Evolutionary conservation across 1,284 basidiomycete genomes (phyloP).

Genomic region (Cutaneotrichosporon sp.): DNA sequence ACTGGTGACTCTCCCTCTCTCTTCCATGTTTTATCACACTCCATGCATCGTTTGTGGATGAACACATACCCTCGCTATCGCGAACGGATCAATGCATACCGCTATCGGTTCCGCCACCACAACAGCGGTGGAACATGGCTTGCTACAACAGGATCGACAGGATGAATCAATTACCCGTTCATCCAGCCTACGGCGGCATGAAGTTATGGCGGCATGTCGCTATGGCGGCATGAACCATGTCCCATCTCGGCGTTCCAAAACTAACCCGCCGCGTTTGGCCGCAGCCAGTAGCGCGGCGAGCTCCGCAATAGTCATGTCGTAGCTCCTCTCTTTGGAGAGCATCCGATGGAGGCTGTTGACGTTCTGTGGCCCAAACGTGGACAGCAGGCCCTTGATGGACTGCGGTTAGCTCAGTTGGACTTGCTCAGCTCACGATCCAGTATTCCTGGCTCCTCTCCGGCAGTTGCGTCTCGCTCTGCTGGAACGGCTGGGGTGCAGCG

Average conservation of each 20-base stretch:
- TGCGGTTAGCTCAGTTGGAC: no score
- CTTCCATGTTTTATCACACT: no score
- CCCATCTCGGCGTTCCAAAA: conserved; percentile 61
- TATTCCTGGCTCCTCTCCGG: conserved; percentile 49
- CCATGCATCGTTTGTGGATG: no score
- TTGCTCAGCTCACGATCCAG: conserved; percentile 62
- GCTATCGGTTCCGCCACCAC: no score
- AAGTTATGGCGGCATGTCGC: conserved; percentile 24
- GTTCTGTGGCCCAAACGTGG: conserved; percentile 66
- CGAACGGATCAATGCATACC: no score
- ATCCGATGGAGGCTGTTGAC: conserved; percentile 74
- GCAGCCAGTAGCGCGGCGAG: conserved; percentile 70
- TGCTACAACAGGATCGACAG: neutral
- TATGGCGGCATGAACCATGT: conserved; percentile 55
- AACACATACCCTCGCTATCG: no score
- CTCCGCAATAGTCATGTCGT: conserved; percentile 70
- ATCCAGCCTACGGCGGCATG: conserved; percentile 1
- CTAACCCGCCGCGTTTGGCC: conserved; percentile 66
- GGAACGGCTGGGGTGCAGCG: neutral
- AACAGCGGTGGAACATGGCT: neutral
- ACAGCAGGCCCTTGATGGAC: conserved; percentile 60
- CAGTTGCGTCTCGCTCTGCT: conserved; percentile 1
- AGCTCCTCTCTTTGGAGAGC: conserved; percentile 69
- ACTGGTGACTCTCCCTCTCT: no score
- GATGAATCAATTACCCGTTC: neutral